Conservation (phyloP, 495 filamentous ascomycete species). For the Penicillium soppii region DNA sequence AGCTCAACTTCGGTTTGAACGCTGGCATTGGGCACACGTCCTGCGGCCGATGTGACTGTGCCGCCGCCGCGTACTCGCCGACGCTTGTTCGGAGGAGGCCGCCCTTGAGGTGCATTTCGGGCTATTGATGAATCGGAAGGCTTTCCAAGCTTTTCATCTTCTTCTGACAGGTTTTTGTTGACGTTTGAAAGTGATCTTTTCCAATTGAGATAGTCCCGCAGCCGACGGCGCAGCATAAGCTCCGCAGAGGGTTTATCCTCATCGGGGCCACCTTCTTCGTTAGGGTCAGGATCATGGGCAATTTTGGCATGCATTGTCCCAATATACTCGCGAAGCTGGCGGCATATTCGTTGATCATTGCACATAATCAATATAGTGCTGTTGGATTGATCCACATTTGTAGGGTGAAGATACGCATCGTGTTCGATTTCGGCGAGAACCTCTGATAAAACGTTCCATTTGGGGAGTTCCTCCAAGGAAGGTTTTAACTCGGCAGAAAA, state of each 20-base stretch:
- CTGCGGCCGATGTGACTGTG: slow-evolving; percentile 50
- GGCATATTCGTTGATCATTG: slow-evolving; percentile 80
- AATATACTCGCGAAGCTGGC: slow-evolving; percentile 87
- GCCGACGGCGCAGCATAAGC: slow-evolving; percentile 84
- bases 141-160: slow-evolving; percentile 8
- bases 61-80: slow-evolving; percentile 86
- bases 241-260: slow-evolving; percentile 66
- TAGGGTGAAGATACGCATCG: slow-evolving; percentile 82
- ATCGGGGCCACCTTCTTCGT: slow-evolving; percentile 35
- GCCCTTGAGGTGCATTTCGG: slow-evolving; percentile 50
- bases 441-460: slow-evolving; percentile 85
- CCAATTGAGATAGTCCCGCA: slow-evolving; percentile 90
- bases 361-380: slow-evolving; percentile 95
- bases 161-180: slow-evolving; percentile 64
- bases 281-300: slow-evolving; percentile 26
- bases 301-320: slow-evolving; percentile 83
- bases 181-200: slow-evolving; percentile 86
- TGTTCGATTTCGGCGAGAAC: slow-evolving; percentile 91
- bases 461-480: slow-evolving; percentile 91
- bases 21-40: slow-evolving; percentile 61
- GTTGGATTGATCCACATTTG: slow-evolving; percentile 76
- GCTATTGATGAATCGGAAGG: slow-evolving; percentile 21
- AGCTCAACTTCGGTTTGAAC: slow-evolving; percentile 80
- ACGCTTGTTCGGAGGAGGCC: slow-evolving; percentile 80
- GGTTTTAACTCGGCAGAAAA: slow-evolving; percentile 74